These are phyloP conservation scores for Rosa lucieae DNA, from an alignment of 306 rosid species.

Conservation along the genomic window DNA sequence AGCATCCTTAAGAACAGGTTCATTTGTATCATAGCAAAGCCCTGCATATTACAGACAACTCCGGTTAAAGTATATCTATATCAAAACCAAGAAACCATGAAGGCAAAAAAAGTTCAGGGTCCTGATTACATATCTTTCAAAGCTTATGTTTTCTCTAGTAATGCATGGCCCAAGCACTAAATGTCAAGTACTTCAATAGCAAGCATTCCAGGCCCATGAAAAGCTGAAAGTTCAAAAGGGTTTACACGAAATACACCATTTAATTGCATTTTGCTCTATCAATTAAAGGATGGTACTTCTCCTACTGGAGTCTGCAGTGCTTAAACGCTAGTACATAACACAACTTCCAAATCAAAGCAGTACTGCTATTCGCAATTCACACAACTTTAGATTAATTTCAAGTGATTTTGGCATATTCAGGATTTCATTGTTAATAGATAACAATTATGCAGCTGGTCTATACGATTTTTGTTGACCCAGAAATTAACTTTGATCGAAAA, in stretches of 20 bases:
- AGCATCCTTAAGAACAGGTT: conserved; percentile 53
- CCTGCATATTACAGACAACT: conserved; percentile 30
- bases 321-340: background rate
- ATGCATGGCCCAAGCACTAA: background rate
- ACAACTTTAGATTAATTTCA: background rate
- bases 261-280: background rate
- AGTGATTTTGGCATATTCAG: background rate
- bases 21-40: conserved; percentile 67
- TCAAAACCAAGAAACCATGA: background rate
- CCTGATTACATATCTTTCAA: background rate
- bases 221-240: background rate
- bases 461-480: background rate
- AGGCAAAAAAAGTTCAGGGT: background rate
- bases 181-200: background rate
- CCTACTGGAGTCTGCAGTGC: background rate
- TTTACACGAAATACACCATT: background rate
- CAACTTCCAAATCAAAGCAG: background rate
- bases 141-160: background rate
- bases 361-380: background rate
- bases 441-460: background rate
- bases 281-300: background rate
- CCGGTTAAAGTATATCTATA: background rate
- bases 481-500: background rate
- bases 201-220: background rate
- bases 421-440: background rate